These are phyloP conservation scores for Claviceps sorghi DNA, from an alignment of 2,329 filamentous ascomycete species.

Conservation along the genomic window DNA sequence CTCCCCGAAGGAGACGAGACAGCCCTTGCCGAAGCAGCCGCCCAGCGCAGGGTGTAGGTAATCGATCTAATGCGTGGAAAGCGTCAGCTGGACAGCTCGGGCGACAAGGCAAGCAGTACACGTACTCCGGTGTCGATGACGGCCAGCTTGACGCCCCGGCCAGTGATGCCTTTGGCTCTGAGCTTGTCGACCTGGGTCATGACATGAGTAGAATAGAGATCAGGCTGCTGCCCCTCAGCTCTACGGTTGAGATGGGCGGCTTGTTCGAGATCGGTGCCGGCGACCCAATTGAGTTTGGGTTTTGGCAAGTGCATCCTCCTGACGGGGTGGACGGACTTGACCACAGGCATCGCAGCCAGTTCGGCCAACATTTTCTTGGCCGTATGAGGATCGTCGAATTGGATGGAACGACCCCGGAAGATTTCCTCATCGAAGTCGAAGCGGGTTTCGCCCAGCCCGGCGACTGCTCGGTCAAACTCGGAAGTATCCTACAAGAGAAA, in stretches of 20 bases:
- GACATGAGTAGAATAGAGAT: constrained; percentile 34
- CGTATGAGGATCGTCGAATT: constrained; percentile 31
- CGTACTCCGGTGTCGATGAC: constrained; percentile 40
- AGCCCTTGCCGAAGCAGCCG: constrained; percentile 46
- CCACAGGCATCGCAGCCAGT: constrained; percentile 26
- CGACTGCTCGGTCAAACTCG: constrained; percentile 8
- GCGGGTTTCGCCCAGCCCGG: constrained; percentile 26
- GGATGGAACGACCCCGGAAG: constrained; percentile 40
- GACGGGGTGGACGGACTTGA: constrained; percentile 37
- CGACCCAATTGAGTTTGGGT: constrained; percentile 30
- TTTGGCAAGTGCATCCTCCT: constrained; percentile 29
- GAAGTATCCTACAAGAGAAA: constrained; percentile 6
- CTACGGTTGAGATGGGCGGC: constrained; percentile 9
- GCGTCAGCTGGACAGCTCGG: not conserved
- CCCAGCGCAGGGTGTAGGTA: constrained; percentile 50
- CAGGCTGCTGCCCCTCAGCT: constrained; percentile 10
- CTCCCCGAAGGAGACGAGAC: constrained; percentile 40
- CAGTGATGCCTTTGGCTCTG: constrained; percentile 30
- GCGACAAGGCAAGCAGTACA: constrained; percentile 1
- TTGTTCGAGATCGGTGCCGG: constrained; percentile 13
- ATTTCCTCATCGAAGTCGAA: constrained; percentile 35
- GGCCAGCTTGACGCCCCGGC: constrained; percentile 37
- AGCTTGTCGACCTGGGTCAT: constrained; percentile 44
- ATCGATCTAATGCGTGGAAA: constrained; percentile 31
- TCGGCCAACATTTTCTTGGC: constrained; percentile 27